Base-by-base conservation (phyloP, 1,284 basidiomycete species). In the Vanrija sp. region DNA sequence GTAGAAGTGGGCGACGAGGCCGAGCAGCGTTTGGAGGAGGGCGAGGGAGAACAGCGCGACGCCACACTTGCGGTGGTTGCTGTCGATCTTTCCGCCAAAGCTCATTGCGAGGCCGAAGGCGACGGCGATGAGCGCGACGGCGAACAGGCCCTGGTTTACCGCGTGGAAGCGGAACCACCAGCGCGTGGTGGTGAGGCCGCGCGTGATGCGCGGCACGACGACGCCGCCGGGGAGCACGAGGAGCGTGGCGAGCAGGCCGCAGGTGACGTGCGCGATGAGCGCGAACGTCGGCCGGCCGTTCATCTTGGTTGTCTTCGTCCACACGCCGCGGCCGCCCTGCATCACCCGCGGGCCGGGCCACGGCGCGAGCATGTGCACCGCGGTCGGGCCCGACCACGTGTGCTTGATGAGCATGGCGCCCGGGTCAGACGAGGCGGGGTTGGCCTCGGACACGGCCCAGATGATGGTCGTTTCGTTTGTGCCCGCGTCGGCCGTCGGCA, bases 41-140 rank as follows among this genome's bases (percentile, higher is more conserved):
- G 85, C 83, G n/a, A 88, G 73, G 41, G 79, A 76, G 56, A 87
- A 81, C 41, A 88, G 71, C 6, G 78, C 79, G 43, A 84, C 66
- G 27, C 86, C 86, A 62, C 80, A 78, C 73, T 77, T 77, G 71
- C 81, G 84, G 71, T 86, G 83, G 9, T 67, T 59, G 51, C 82
- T 78, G 57, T 78, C 43, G 9, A 54, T 25, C 15, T 41, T 27
- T 10, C 54, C 54, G 12, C 48, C 46, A 51, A 59, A 71, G n/a
- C 49, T 49, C 3, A 37, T 38, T 0, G 57, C 71, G 15, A 68
- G 60, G 8, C 43, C 66, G 15, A 83, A 80, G 12, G 81, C 77
- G 41, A 67, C 69, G 36, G 83, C 72, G 9, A 83, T 81, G 20
- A 85, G 71, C 8, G 74, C 77, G 35, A 83, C 61, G 15, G 83